Conservation (phyloP, 768 basidiomycete species). For the Termitomyces sp. region DNA sequence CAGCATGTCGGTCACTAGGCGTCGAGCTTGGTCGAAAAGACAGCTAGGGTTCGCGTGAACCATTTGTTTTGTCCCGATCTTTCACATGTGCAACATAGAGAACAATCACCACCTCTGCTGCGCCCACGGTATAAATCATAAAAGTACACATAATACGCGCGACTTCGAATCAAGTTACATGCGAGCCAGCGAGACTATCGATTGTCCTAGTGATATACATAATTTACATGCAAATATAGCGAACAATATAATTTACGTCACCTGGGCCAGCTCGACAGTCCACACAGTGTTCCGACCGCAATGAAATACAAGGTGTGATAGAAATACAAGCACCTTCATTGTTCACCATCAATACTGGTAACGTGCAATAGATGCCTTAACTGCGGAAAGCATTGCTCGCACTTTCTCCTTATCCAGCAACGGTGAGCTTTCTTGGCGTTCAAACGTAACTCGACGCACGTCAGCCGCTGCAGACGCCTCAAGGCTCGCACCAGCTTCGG, state of each 20-base stretch:
- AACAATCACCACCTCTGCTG: neutral
- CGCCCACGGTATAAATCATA: neutral
- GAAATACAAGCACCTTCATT: neutral
- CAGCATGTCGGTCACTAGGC: neutral
- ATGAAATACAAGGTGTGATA: neutral
- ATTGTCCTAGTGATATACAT: neutral
- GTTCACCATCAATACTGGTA: neutral
- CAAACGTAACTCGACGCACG: conserved; percentile 4
- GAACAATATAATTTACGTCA: neutral
- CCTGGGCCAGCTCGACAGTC: neutral
- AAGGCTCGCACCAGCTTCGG: conserved; percentile 1
- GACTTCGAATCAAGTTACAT: neutral
- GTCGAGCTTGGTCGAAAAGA: neutral
- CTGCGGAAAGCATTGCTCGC: conserved; percentile 1
- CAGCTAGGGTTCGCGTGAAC: neutral
- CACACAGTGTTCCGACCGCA: neutral
- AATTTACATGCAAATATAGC: neutral
- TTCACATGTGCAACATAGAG: neutral
- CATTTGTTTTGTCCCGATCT: neutral
- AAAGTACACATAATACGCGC: neutral
- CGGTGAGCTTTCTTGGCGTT: conserved; percentile 7
- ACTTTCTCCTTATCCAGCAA: conserved; percentile 9
- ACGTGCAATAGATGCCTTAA: neutral
- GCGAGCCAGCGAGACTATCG: neutral
- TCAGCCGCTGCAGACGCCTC: neutral